Evolutionary conservation across 768 basidiomycete genomes (phyloP).

Genomic region (Tylopilus subfusipes): DNA sequence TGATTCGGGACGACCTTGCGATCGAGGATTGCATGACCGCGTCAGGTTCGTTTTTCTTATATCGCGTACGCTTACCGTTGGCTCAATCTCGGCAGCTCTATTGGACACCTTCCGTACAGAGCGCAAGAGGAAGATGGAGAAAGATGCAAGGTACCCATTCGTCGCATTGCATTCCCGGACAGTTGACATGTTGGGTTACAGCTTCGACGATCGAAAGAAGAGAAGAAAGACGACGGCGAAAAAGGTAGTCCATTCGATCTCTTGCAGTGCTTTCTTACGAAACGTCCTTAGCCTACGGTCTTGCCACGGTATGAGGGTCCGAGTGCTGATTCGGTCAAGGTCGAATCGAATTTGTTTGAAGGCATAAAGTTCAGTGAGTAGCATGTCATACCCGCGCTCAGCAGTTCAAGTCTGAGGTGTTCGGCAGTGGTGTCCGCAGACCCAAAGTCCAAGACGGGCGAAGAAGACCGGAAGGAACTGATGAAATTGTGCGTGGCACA

Average conservation of each 20-base stretch:
- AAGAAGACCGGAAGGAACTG: slow-evolving; percentile 66
- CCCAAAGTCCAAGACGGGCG: slow-evolving; percentile 63
- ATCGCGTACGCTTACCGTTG: background rate
- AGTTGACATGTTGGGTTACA: slow-evolving; percentile 3
- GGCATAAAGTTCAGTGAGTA: slow-evolving; percentile 77
- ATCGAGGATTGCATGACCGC: slow-evolving; percentile 72
- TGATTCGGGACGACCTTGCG: slow-evolving; percentile 74
- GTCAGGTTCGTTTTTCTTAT: slow-evolving; percentile 43
- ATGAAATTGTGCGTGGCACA: slow-evolving; percentile 53
- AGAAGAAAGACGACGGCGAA: slow-evolving; percentile 25
- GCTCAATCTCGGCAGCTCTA: slow-evolving; percentile 40
- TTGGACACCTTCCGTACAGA: slow-evolving; percentile 58
- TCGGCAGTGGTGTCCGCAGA: slow-evolving; percentile 68
- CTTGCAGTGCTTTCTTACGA: background rate
- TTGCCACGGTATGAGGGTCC: slow-evolving; percentile 65
- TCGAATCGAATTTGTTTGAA: slow-evolving; percentile 65
- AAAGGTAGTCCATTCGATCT: slow-evolving; percentile 17
- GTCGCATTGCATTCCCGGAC: background rate
- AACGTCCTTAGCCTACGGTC: slow-evolving; percentile 44
- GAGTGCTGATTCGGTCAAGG: slow-evolving; percentile 55
- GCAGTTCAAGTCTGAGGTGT: background rate
- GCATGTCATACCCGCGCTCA: background rate
- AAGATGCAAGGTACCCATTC: slow-evolving; percentile 45
- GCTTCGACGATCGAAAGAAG: slow-evolving; percentile 34
- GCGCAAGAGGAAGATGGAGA: slow-evolving; percentile 74